Evolutionary conservation across 257 asterid genomes (phyloP), one percentile per base, ranked within the genome.

Genomic region (Solanum gracilifrons): DNA sequence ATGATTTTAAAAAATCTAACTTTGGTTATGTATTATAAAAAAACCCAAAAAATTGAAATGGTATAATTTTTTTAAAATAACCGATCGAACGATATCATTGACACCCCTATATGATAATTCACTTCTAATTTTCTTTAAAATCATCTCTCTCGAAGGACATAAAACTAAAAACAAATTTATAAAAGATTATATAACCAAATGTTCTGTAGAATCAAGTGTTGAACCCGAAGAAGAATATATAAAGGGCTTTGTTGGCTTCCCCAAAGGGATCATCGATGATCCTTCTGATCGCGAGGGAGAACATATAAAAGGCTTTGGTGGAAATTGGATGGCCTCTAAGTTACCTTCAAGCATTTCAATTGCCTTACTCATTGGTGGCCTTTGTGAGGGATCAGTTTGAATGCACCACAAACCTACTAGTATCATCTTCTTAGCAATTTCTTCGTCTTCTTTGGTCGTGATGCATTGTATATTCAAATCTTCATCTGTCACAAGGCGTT

Each of bases 361-460:
- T 7, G 87, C 92, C 39, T 84, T 86, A 7, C 36, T 69, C 83
- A 91, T 91, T 2, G 92, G 9, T 58, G 92, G 93, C 12, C 92
- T 86, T 0, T 76, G 46, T 2, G 79, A 58, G 7, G 90, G 92
- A 87, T 86, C 48, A 13, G 84, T 86, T 29, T 90, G 91, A 2
- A 89, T 87, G 68, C 92, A 91, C 92, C 90, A 91, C 6, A 91
- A 62, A 6, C 92, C 89, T 10, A 89, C 88, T 5, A 91, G 5
- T 27, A 68, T 89, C 91, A 91, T 87, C 41, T 68, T 89, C 83
- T 60, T 88, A 8, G 82, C 90, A 41, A 87, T 43, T 4, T 48
- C 43, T 20, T 89, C 20, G 41, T 91, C 89, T 51, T 88, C 55
- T 55, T 31, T 27, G 25, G 75, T 64, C 46, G 20, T 10, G 23